These are phyloP conservation scores for Elsinoe arachidis DNA, from an alignment of 2,329 filamentous ascomycete genomes.

Conservation along the genomic window DNA sequence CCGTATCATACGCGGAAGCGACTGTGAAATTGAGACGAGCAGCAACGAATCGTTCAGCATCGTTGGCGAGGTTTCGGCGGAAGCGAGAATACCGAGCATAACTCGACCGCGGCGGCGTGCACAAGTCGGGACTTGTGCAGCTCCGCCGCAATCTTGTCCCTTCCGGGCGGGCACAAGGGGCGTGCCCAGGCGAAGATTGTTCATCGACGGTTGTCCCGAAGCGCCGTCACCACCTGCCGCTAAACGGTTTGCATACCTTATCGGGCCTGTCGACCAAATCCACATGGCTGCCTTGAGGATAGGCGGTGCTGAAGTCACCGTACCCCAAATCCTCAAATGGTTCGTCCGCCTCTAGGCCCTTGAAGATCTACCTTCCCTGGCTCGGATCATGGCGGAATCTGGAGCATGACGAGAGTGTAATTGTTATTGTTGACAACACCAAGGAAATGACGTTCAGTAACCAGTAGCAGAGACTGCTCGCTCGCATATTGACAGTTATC, in stretches of 20 bases:
- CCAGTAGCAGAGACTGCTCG: no score
- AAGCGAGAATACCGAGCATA: neutral
- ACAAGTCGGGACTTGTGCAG: neutral
- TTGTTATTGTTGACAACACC: neutral
- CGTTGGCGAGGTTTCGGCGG: slow-evolving; percentile 11
- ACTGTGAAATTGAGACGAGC: neutral
- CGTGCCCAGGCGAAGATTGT: neutral
- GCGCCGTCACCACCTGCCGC: neutral
- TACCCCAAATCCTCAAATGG: neutral
- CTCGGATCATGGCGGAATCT: neutral
- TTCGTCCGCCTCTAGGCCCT: neutral
- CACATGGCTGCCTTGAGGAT: neutral
- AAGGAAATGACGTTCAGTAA: neutral
- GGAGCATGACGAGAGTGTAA: neutral
- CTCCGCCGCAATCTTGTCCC: neutral
- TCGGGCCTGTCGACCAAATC: neutral
- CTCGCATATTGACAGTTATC: neutral
- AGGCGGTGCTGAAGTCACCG: neutral
- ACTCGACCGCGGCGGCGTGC: neutral
- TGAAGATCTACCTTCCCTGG: neutral
- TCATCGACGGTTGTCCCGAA: neutral
- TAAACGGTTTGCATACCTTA: neutral
- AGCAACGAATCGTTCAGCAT: slow-evolving; percentile 1
- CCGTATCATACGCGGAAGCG: slow-evolving; percentile 4
- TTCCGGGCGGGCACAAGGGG: neutral